Conservation (phyloP, 139 green algal species). For the Volvox africanus region DNA sequence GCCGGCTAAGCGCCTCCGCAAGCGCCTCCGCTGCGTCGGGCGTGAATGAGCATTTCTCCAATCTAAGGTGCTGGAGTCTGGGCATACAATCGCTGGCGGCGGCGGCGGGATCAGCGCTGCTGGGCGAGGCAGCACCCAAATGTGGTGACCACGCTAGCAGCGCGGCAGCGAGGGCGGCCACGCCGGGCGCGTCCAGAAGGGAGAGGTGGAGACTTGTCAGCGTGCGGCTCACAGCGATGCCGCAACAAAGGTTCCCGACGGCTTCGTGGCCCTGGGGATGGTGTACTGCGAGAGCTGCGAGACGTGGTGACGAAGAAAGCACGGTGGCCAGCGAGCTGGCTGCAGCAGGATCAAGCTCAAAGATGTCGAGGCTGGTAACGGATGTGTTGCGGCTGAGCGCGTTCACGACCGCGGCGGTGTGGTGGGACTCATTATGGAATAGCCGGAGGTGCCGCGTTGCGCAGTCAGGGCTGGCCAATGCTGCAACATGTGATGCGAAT, state of each 20-base stretch:
- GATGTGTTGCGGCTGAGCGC: not conserved
- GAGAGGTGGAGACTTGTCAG: slow-evolving; percentile 24
- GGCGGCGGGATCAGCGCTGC: not conserved
- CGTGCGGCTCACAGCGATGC: slow-evolving; percentile 8
- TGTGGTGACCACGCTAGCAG: not conserved
- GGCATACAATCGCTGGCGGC: not conserved
- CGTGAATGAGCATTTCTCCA: slow-evolving; percentile 8
- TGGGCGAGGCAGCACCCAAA: not conserved
- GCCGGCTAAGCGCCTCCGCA: not conserved
- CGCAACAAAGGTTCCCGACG: not conserved
- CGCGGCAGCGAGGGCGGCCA: not conserved
- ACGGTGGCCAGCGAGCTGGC: not conserved
- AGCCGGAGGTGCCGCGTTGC: not conserved
- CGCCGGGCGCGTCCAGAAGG: not conserved
- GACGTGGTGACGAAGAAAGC: not conserved
- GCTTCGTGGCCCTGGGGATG: slow-evolving; percentile 4
- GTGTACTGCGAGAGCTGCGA: slow-evolving; percentile 11
- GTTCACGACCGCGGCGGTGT: not conserved
- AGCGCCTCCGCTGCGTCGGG: not conserved
- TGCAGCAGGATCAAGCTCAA: not conserved
- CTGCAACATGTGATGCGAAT: not conserved
- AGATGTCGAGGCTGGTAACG: slow-evolving; percentile 13
- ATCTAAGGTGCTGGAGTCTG: not conserved
- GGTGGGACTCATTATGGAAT: slow-evolving; percentile 39
- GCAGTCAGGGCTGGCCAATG: slow-evolving; percentile 7